Base-by-base conservation (phyloP, 805 yeast genomes). In the Jamesozyma gamospora region DNA sequence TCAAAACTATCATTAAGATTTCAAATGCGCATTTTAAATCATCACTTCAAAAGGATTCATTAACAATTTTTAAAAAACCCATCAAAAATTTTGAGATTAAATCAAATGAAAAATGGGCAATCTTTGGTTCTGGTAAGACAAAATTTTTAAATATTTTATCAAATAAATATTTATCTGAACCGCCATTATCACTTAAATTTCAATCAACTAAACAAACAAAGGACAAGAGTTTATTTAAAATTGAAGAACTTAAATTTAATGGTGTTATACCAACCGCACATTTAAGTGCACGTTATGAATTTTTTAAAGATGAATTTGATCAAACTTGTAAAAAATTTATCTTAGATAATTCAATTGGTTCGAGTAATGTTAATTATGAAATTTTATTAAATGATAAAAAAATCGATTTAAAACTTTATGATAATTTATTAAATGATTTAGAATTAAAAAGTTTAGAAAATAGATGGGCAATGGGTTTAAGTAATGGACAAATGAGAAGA, bases 401-500 rank as follows among this genome's bases (percentile, higher is more conserved):
- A 9, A 55, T 64, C 4, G 65, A 72, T 40, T 45, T 53, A 26
- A 52, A 50, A 0, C 57, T 66, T 27, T 66, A 77, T 9, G 58
- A 64, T 1, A 47, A 55, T 1, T 62, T 82, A 16, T 51, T 82
- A 9, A 56, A 64, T 4, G 60, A 63, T 24, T 69, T 92, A 41
- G 66, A 73, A 36, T 64, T 90, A 43, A 60, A 56, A 5, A 77
- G 73, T 0, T 58, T 87, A 35, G 67, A 74, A 39, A 69, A 75
- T 40, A 73, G 85, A 43, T 90, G 94, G 86, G 75, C 83, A 27
- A 84, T 85, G 57, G 83, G 90, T 0, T 65, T 92, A 33, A 83
- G 95, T 58, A 92, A 92, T 58, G 98, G 98, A 0, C 98, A 92
- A 60, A 77, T 83, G 57, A 70, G 98, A 50, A 68, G 98, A 37